Base-by-base conservation (phyloP, 1,284 basidiomycete genomes). In the Marasmius fiardii region DNA sequence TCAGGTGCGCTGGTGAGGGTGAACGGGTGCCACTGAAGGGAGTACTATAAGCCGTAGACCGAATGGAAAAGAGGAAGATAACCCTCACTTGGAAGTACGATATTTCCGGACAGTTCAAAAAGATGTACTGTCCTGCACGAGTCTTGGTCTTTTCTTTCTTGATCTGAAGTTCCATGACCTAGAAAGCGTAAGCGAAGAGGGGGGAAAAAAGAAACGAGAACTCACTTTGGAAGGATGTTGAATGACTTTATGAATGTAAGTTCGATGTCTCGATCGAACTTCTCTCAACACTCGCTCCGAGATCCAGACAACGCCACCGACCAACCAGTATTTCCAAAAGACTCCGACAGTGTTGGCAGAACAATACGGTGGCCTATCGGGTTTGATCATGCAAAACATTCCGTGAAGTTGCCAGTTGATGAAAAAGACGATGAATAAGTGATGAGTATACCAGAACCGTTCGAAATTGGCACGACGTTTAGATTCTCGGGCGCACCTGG, bases 311-410 rank as follows among this genome's bases (percentile, higher is more conserved):
- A 87, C 67, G 58, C 93, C 93, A 24, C 93, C 93, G 39, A 91
- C 79, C 47, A 95, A 78, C 92, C 92, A 95, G 75, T 92, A 93
- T 60, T 90, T 88, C 93, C 93, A 96, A 76, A 96, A 95, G 58
- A 95, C 91, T 64, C 93, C 93, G 61, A 94, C 86, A 16, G 76
- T 82, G 67, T 88, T 89, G 70, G 71, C 88, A 4, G 88, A 91
- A 73, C 93, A 96, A 72, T 81, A 93, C 0, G 91, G 92, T 0
- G 89, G 81, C 52, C 89, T 78, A 71, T 95, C 92, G 20, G 93
- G 92, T 72, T 92, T 74, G 71, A 93, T 90, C 90, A 92, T 92
- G 71, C 92, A 95, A 82, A 93, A 95, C 89, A 95, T 91, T 54
- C 93, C 93, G 67, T 95, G 93, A 35, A 95, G 76, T 69, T 95